Evolutionary conservation across 805 yeast species (phyloP).

Genomic region (Wickerhamiella cacticola): DNA sequence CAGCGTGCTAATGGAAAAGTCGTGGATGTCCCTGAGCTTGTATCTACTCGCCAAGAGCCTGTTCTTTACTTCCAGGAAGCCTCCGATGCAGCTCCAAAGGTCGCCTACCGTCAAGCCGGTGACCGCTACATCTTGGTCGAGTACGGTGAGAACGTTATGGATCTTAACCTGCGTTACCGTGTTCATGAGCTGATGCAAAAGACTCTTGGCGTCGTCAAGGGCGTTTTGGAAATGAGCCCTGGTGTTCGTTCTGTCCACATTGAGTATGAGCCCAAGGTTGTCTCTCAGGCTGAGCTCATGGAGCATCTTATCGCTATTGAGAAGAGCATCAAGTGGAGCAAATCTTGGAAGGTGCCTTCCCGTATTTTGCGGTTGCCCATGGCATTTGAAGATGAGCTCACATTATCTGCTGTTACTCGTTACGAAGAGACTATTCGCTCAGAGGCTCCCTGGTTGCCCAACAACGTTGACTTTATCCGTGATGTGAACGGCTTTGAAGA

Average conservation of each 20-base stretch:
- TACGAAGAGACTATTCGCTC: slow-evolving; percentile 88
- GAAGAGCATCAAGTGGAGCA: slow-evolving; percentile 55
- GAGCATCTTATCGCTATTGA: slow-evolving; percentile 62
- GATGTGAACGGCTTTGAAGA: slow-evolving; percentile 63
- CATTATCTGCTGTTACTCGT: slow-evolving; percentile 79
- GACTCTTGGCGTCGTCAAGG: slow-evolving; percentile 53
- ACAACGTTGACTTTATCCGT: slow-evolving; percentile 91
- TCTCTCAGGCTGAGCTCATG: slow-evolving; percentile 52
- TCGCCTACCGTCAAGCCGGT: slow-evolving; percentile 91
- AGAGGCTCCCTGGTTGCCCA: slow-evolving; percentile 95
- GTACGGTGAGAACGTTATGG: slow-evolving; percentile 82
- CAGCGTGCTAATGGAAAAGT: slow-evolving; percentile 24
- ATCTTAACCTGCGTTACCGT: slow-evolving; percentile 72
- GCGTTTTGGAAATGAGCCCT: slow-evolving; percentile 90
- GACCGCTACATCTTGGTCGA: slow-evolving; percentile 86
- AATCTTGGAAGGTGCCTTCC: slow-evolving; percentile 78
- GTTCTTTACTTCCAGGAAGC: slow-evolving; percentile 43
- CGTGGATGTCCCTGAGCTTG: slow-evolving; percentile 28
- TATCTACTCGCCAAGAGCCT: slow-evolving; percentile 56
- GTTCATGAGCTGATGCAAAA: slow-evolving; percentile 69
- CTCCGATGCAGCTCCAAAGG: slow-evolving; percentile 46
- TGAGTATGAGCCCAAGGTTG: slow-evolving; percentile 57
- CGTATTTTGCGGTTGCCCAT: slow-evolving; percentile 77
- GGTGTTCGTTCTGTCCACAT: slow-evolving; percentile 92
- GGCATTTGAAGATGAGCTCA: slow-evolving; percentile 90